phyloP scores from a whole-genome alignment of 805 yeast species.

The Starmera pachycereana region DNA sequence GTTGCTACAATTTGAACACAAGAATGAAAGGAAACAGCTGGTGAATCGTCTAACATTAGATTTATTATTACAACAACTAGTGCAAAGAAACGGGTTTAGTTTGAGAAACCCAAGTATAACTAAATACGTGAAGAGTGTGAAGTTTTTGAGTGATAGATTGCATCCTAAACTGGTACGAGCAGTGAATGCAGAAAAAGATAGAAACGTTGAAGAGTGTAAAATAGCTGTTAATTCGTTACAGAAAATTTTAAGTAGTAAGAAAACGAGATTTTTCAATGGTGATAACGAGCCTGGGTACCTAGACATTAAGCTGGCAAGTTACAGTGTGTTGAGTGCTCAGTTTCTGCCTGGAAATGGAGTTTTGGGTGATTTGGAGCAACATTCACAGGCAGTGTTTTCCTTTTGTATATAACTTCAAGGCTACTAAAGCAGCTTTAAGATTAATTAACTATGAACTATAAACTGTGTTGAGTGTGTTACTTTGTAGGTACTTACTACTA shows the following conservation, averaged over 20 bases:
- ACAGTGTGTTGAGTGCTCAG: slow-evolving; percentile 15
- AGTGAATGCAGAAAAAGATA: slow-evolving; percentile 7
- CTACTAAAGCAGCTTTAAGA: not conserved
- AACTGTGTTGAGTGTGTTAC: too few relatives aligned
- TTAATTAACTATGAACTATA: not conserved
- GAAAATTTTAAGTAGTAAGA: slow-evolving; percentile 10
- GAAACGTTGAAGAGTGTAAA: slow-evolving; percentile 13
- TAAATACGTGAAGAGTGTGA: slow-evolving; percentile 4
- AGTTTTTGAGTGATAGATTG: slow-evolving; percentile 1
- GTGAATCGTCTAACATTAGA: slow-evolving; percentile 6
- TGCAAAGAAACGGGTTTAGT: slow-evolving; percentile 24
- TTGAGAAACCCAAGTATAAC: slow-evolving; percentile 26
- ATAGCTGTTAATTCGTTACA: slow-evolving; percentile 17
- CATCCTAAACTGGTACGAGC: slow-evolving; percentile 5
- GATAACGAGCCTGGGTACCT: slow-evolving; percentile 15
- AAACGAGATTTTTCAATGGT: slow-evolving; percentile 7
- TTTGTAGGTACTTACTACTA: too few relatives aligned
- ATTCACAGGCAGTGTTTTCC: slow-evolving; percentile 9
- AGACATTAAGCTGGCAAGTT: slow-evolving; percentile 24
- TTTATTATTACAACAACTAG: slow-evolving; percentile 11
- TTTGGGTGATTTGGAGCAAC: slow-evolving; percentile 2
- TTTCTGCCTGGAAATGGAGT: slow-evolving; percentile 6
- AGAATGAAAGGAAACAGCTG: not conserved
- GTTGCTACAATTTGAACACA: slow-evolving; percentile 11
- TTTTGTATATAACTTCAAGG: slow-evolving; percentile 2